Base-by-base conservation (phyloP, 2,329 filamentous ascomycete genomes). In the Clonostachys rosea region DNA sequence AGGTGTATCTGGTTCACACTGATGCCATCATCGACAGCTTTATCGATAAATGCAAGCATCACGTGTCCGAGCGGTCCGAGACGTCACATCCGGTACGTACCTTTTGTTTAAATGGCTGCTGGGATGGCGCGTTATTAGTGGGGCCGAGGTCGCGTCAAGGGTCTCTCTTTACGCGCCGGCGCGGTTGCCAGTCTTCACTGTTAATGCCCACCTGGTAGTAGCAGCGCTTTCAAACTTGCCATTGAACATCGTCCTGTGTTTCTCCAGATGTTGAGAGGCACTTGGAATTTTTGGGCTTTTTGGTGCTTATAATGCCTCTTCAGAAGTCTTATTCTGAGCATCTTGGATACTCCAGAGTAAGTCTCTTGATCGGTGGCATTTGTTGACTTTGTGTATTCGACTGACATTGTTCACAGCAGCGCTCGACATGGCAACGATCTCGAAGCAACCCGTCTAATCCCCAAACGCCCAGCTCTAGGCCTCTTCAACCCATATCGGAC, bases 391-490 rank as follows among this genome's bases (percentile, higher is more conserved):
- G 35, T n/a, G 18, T 16, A 18, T 34, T 17, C 24, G 35, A 48
- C 47, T 52, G 39, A 48, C 43, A 35, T 44, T 37, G 41, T 52
- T 18, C 36, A 43, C 49, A 71, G 61, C 62, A 69, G 37, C 65
- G 67, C 48, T 63, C 65, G 44, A 69, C 71, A 58, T 82, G 78
- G 79, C 72, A 75, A 56, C 71, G 78, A 56, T 74, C 75, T 33
- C 76, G 72, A 54, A 80, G 74, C 58, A 70, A 79, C 57, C 70
- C 76, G 6, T 59, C 66, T 42, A 64, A 62, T 39, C 56, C 58
- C 42, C 59, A 66, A 47, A 61, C 61, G 17, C 64, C 63, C 36
- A 64, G 57, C 34, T 45, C 66, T 11, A 67, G 63, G 36, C 61
- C 71, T 37, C 61, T 75, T 7, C 67, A 71, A 34, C 73, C 75